Percentiles rank a stretch among this genome's conserved stretches.
phyloP scores from a whole-genome alignment of 805 yeast species.

The Kodamaea kaohsiungensis region DNA sequence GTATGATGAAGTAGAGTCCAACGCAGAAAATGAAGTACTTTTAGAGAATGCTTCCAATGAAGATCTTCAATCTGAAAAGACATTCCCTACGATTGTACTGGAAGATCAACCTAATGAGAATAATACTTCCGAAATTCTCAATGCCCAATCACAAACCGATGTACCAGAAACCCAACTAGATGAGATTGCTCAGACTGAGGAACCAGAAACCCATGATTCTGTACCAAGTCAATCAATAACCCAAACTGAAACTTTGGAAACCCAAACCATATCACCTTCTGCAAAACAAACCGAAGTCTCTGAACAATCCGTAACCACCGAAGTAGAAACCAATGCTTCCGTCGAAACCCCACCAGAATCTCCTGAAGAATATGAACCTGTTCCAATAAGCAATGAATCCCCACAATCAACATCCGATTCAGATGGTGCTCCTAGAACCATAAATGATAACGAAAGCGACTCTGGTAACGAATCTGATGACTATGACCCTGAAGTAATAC shows the following conservation, averaged over 20 bases:
- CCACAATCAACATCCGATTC: neutral
- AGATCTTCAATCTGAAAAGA: neutral
- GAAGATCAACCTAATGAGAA: neutral
- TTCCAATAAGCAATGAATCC: neutral
- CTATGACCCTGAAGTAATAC: slow-evolving; percentile 15
- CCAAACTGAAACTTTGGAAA: neutral
- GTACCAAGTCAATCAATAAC: neutral
- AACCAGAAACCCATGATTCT: neutral
- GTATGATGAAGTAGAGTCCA: neutral
- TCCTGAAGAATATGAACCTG: slow-evolving; percentile 1
- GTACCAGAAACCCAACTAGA: neutral
- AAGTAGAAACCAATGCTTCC: neutral
- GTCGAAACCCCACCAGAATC: neutral
- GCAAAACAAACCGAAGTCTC: neutral
- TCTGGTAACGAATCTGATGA: slow-evolving; percentile 12
- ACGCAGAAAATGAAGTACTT: neutral
- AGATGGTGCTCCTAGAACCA: slow-evolving; percentile 2
- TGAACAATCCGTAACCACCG: neutral
- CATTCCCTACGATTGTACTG: neutral
- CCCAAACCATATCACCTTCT: neutral
- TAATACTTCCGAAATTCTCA: neutral
- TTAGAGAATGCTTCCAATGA: neutral
- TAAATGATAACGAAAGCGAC: neutral
- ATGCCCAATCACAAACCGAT: neutral
- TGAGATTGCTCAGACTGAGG: neutral